Evolutionary conservation across 2,329 filamentous ascomycete genomes (phyloP), one percentile per base, ranked within the genome.

Genomic region (Aspergillus uvarum): DNA sequence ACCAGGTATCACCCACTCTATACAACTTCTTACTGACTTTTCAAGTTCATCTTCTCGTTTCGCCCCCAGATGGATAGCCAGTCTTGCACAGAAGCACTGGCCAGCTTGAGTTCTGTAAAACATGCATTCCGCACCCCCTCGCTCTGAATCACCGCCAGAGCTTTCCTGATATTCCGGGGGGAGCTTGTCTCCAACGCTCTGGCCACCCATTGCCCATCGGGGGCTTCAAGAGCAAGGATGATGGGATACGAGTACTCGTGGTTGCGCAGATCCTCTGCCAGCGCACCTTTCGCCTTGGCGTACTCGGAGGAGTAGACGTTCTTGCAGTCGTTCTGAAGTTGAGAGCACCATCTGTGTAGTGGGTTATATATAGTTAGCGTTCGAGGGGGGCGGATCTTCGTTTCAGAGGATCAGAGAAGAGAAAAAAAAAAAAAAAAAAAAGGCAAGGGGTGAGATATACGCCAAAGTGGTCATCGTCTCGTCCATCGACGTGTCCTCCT

Each of bases 41-140:
- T 65, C n/a, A 63, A 21, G 31, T 68, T 63, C 59, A 68, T 61
- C 19, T 66, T 68, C 47, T 69, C 65, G 3, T 65, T 61, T 22
- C 63, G 56, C 11, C 59, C 68, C 74, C 64, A 73, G 64, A 60
- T 69, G 58, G 50, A 70, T 67, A 58, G 67, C 62, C 64, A 67
- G 12, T 65, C 63, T 48, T 66, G 51, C 7, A 67, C 54, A 4
- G 62, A 58, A 3, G 56, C 24, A 19, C 56, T 54, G 10, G 62
- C 61, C 5, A 26, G 47, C 24, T 65, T 61, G 12, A 68, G 47
- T 48, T 68, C 66, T 2, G 47, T 24, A 21, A 62, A 59, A 38
- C 66, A 68, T 8, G 53, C 38, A 35, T 60, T 51, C 2, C 61
- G 59, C 12, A 66, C 64, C 6, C 47, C 21, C 11, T 63, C 58